phyloP scores from a whole-genome alignment of 2,329 filamentous ascomycete species.

The Penicillium thymicola region DNA sequence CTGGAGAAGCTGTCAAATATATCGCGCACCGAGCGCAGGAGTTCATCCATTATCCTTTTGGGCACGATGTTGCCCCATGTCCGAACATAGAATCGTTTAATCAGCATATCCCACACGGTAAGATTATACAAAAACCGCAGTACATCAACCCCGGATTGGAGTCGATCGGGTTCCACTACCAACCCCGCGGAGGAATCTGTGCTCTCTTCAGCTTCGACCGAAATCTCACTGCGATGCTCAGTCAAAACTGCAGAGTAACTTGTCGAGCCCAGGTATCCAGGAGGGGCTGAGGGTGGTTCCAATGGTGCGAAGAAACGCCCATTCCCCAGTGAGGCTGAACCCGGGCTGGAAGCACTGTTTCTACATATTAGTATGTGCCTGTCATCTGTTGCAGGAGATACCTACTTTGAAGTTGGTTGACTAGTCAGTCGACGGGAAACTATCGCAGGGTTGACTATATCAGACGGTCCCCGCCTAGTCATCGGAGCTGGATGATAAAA shows the following conservation, averaged over 20 bases:
- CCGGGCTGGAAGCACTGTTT: constrained; percentile 24
- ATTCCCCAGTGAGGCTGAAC: constrained; percentile 20
- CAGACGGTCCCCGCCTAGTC: constrained; percentile 28
- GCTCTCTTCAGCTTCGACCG: constrained; percentile 29
- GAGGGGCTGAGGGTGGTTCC: constrained; percentile 26
- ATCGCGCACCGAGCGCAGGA: constrained; percentile 25
- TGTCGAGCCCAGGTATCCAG: constrained; percentile 36
- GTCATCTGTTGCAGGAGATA: neutral
- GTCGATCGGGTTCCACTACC: constrained; percentile 26
- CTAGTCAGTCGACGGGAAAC: constrained; percentile 17
- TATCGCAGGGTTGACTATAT: constrained; percentile 7
- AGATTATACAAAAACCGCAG: constrained; percentile 30
- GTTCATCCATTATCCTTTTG: constrained; percentile 24
- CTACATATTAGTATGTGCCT: constrained; percentile 1
- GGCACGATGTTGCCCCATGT: constrained; percentile 26
- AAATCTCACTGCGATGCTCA: constrained; percentile 34
- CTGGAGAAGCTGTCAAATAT: constrained; percentile 25
- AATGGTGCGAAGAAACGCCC: constrained; percentile 20
- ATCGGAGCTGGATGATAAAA: constrained; percentile 41
- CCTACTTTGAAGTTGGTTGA: constrained; percentile 26
- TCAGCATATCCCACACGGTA: constrained; percentile 24
- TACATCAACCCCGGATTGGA: constrained; percentile 32
- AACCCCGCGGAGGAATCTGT: constrained; percentile 16
- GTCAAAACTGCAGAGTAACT: constrained; percentile 35
- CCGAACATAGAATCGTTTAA: constrained; percentile 26